Evolutionary conservation across 352 stramenopile genomes (phyloP).

Genomic region (Thraustochytrium sp.): DNA sequence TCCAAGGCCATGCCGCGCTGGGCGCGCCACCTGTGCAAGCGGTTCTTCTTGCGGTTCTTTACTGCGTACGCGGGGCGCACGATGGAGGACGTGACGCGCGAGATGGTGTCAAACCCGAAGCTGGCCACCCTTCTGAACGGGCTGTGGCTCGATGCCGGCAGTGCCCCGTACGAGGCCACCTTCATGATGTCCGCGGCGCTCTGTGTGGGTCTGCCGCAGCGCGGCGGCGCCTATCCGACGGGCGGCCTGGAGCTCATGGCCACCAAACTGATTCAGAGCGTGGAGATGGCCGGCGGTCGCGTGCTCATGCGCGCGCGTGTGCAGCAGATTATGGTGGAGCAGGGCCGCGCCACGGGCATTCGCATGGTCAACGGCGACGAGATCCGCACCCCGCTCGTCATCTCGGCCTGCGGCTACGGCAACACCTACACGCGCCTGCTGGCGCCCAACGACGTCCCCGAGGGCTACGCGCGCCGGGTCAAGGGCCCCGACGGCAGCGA

Average conservation of each 20-base stretch:
- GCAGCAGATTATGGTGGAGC: slow-evolving; percentile 41
- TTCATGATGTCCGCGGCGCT: slow-evolving; percentile 51
- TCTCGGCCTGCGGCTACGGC: slow-evolving; percentile 47
- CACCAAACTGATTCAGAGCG: slow-evolving; percentile 36
- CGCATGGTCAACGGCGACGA: slow-evolving; percentile 44
- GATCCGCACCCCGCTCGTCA: slow-evolving; percentile 29
- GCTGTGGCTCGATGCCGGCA: slow-evolving; percentile 50
- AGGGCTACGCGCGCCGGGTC: background rate
- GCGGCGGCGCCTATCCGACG: slow-evolving; percentile 47
- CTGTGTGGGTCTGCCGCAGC: slow-evolving; percentile 47
- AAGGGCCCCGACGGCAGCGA: background rate
- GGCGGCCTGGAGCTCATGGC: slow-evolving; percentile 47
- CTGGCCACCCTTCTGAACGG: slow-evolving; percentile 44
- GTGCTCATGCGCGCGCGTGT: slow-evolving; percentile 46
- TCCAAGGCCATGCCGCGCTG: slow-evolving; percentile 42
- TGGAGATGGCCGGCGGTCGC: slow-evolving; percentile 38
- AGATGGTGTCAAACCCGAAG: slow-evolving; percentile 48
- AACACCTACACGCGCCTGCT: slow-evolving; percentile 48
- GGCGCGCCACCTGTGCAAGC: slow-evolving; percentile 28
- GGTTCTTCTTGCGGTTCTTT: slow-evolving; percentile 38
- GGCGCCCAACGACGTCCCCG: slow-evolving; percentile 8
- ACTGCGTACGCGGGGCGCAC: slow-evolving; percentile 21
- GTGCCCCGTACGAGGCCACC: slow-evolving; percentile 40
- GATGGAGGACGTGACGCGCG: slow-evolving; percentile 45
- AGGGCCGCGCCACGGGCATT: slow-evolving; percentile 31